A percentile compares a stretch with the other conserved stretches of the same genome.
Evolutionary conservation across 305 asterid genomes (phyloP).

Genomic region (Rubia balearica): DNA sequence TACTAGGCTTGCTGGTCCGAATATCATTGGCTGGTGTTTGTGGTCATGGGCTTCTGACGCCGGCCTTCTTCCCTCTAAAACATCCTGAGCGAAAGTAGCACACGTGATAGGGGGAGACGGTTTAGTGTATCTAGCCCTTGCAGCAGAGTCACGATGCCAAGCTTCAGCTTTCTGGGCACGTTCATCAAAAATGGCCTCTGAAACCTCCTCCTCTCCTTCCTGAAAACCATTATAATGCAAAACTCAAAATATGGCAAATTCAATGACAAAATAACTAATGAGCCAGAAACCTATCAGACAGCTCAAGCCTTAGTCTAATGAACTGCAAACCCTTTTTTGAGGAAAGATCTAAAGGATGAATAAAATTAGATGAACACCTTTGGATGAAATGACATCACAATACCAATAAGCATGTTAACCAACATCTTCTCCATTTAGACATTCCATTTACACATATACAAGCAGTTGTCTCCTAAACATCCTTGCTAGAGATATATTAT

Average conservation of each 20-base stretch:
- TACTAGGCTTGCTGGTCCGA: constrained; percentile 89
- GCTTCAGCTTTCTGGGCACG: constrained; percentile 78
- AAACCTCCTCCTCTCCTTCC: constrained; percentile 62
- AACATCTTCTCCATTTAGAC: background rate
- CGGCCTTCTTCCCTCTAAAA: constrained; percentile 76
- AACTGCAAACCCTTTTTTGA: background rate
- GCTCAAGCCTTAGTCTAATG: too few relatives aligned
- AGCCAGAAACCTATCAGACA: background rate
- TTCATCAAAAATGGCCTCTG: constrained; percentile 60
- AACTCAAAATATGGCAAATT: background rate
- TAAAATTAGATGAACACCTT: too few relatives aligned
- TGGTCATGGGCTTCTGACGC: constrained; percentile 78
- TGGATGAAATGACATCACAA: too few relatives aligned
- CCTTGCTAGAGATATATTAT: background rate
- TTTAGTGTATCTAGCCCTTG: constrained; percentile 52
- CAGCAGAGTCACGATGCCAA: constrained; percentile 89
- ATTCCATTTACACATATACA: background rate
- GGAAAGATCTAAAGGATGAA: background rate
- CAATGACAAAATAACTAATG: background rate
- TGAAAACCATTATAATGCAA: constrained; percentile 19
- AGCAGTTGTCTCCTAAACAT: background rate
- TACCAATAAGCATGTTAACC: background rate
- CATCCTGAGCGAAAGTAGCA: constrained; percentile 97
- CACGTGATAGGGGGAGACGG: constrained; percentile 91
- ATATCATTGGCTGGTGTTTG: constrained; percentile 86